Base-by-base conservation (phyloP, 1,139 yeast genomes). In the Hyphopichia burtonii region DNA sequence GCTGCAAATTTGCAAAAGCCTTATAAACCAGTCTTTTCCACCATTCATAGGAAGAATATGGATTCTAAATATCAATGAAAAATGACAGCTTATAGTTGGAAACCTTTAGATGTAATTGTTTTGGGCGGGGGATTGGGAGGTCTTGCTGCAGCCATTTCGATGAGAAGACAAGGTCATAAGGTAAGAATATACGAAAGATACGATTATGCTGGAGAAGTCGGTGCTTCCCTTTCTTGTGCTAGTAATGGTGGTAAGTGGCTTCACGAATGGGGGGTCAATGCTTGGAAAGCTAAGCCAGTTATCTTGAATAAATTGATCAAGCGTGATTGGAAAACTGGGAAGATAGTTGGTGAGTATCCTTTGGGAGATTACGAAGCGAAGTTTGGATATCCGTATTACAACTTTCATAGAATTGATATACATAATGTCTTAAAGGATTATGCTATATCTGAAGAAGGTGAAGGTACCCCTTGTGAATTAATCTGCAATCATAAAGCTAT, bases 321-420 rank as follows among this genome's bases (percentile, higher is more conserved):
- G 28, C 51, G 49, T 25, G 43, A 46, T 14, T 54, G 55, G 53
- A 35, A 33, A 2, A 45, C 47, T 16, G 59, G 59, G 3, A 47
- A 43, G 7, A 39, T 46, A 3, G 46, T 39, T 2, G 55, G 52
- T 17, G 44, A 36, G 5, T 53, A 54, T 42, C 49, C 46, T 27
- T 47, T 59, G 23, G 65, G 59, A 8, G 65, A 60, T 40, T 59
- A 59, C 41, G 51, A 54, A 32, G 50, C 49, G 18, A 51, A 51
- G 20, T 59, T 54, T 40, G 58, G 58, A 12, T 48, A 38, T 30
- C 58, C 56, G 7, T 54, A 53, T 43, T 53, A 52, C 38, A 53
- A 53, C 35, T 47, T 52, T 25, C 59, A 55, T 44, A 48, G 59
- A 33, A 42, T 53, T 17, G 61, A 53, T 50, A 55, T 60, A 30